Evolutionary conservation across 2,329 filamentous ascomycete species (phyloP), one percentile per base, ranked within the genome.

Genomic region (Chaetomiaceae sp.): DNA sequence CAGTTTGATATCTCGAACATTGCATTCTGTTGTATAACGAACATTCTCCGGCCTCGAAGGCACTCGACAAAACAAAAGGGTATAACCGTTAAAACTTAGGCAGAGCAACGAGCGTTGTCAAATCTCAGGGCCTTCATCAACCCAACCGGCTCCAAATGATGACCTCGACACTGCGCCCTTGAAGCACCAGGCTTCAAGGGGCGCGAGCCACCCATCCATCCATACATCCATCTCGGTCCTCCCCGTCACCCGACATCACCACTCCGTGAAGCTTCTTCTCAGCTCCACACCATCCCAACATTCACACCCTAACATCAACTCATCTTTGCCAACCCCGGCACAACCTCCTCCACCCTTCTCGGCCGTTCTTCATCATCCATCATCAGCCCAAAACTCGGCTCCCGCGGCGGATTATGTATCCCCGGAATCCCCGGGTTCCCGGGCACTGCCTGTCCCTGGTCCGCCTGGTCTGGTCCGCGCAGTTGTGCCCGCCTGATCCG

Each of bases 371-470:
- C 71, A 51, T 80, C 76, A 34, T 74, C 73, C 69, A 77, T 75
- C 76, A 79, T 79, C 64, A 78, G 69, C 25, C 69, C 70, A 46
- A 76, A 71, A n/a, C 71, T 70, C 47, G 72, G 74, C 67, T 79
- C 75, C 0, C 70, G 69, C 0, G 75, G 74, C 0, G 75, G 73
- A 6, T 68, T 66, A 48, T 68, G 64, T 12, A 65, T 59, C 1
- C 68, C 67, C 9, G 66, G 64, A n/a, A 65, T 61, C 5, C 65
- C 65, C 19, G 64, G 61, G 42, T 69, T 59, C 3, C 67, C 65
- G 1, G 53, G 44, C 20, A n/a, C n/a, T n/a, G 34, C 72, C 25
- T 76, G 22, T 4, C 9, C 19, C 23, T 11, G 20, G 12, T 9
- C 36, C 11, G 5, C 22, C n/a, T n/a, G 14, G n/a, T 31, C 15